phyloP scores from a whole-genome alignment of 2,329 filamentous ascomycete genomes.

The Plectosphaerella sp. region DNA sequence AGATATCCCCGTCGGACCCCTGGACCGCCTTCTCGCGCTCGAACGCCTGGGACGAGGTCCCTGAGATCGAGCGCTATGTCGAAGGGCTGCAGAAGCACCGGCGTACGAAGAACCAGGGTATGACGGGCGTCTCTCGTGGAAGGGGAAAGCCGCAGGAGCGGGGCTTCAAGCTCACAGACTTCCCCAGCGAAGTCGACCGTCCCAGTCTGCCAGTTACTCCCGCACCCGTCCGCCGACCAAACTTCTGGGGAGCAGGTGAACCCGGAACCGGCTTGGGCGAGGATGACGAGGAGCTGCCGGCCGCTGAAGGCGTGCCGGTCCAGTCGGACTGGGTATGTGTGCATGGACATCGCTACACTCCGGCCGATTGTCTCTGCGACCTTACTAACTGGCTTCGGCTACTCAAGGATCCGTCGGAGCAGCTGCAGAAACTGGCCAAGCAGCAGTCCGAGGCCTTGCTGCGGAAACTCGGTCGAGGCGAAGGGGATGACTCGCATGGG shows the following conservation, averaged over 20 bases:
- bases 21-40: slow-evolving; percentile 71
- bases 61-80: slow-evolving; percentile 84
- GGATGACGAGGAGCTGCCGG: slow-evolving; percentile 58
- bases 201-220: slow-evolving; percentile 90
- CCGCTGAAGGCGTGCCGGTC: slow-evolving; percentile 76
- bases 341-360: slow-evolving; percentile 45
- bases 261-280: slow-evolving; percentile 40
- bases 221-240: slow-evolving; percentile 67
- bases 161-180: slow-evolving; percentile 74
- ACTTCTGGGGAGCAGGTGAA: slow-evolving; percentile 57
- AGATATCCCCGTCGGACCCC: slow-evolving; percentile 46
- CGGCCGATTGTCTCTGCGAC: slow-evolving; percentile 50
- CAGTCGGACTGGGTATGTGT: slow-evolving; percentile 94
- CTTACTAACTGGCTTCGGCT: slow-evolving; percentile 47
- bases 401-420: slow-evolving; percentile 63
- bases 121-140: slow-evolving; percentile 13
- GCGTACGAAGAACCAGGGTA: slow-evolving; percentile 27
- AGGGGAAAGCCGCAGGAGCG: slow-evolving; percentile 19
- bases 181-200: slow-evolving; percentile 75
- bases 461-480: slow-evolving; percentile 40
- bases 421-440: slow-evolving; percentile 65
- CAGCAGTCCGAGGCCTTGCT: slow-evolving; percentile 61
- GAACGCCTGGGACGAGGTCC: slow-evolving; percentile 93
- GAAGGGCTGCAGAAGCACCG: slow-evolving; percentile 65
- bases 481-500: slow-evolving; percentile 14